Base-by-base conservation (phyloP, 495 filamentous ascomycete species). In the Acidiella bohemica region DNA sequence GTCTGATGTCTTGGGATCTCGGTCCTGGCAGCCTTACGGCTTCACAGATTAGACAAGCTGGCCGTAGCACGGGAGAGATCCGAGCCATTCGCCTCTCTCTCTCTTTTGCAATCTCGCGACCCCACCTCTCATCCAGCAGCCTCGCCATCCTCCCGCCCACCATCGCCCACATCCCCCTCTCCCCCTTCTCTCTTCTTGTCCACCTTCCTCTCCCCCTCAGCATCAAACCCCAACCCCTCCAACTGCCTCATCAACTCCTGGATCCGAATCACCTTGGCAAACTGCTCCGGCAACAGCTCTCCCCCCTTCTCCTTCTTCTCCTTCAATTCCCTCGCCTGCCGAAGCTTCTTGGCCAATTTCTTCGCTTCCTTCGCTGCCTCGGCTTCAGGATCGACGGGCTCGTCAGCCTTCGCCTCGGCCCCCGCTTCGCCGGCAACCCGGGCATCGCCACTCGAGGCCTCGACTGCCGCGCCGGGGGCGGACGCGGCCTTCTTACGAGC, bases 241-340 rank as follows among this genome's bases (percentile, higher is more conserved):
- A 99, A 68, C 57, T 96, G 85, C 23, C 85, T 70, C 37, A 93
- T 78, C 14, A 99, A 68, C 61, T 95, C 90, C 36, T 84, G 81
- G 54, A 99, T 92, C 60, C 87, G 93, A 54, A 93, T 90, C 32
- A 99, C 80, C 65, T 99, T 99, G 44, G 85, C 87, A 38, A 96
- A 78, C 64, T 99, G 92, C 61, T 99, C 92, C 0, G 92, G 92
- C 11, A 93, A 65, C 46, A 99, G 59, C 0, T 68, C 64, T 46
- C 80, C 78, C 18, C 90, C 92, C 26, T 75, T 72, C 17, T 93
- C 81, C 61, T 94, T 93, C 67, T 93, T 94, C 51, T 76, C 79
- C 53, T 81, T 79, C 29, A 99, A 64, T 1, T 96, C 90, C 47
- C 79, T 79, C 2, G 90, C 90, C 57, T 96, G 92, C 42, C 81